Percentiles rank a stretch among this genome's conserved stretches.
phyloP scores from a whole-genome alignment of 1,284 basidiomycete species.

The Chalciporus sp. region DNA sequence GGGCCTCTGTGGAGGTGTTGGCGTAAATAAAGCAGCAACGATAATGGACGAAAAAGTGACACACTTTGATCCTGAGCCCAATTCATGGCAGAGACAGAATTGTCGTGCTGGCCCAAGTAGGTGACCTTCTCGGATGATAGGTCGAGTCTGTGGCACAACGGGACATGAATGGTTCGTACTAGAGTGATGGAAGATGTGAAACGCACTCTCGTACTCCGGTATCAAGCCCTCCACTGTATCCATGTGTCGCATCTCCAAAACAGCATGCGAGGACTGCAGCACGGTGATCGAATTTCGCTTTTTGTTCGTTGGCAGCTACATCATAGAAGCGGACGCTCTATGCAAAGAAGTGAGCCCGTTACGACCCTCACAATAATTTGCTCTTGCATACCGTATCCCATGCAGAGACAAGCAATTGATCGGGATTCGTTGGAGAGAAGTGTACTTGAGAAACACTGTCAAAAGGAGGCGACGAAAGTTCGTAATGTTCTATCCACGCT shows the following conservation, averaged over 20 bases:
- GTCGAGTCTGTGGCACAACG: conserved; percentile 51
- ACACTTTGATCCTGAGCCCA: conserved; percentile 57
- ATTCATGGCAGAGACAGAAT: conserved; percentile 65
- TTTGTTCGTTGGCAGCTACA: conserved; percentile 61
- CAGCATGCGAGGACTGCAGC: conserved; percentile 72
- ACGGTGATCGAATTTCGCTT: conserved; percentile 76
- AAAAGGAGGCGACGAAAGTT: conserved; percentile 74
- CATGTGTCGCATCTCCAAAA: conserved; percentile 62
- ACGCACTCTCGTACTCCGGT: conserved; percentile 72
- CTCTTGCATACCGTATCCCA: conserved; percentile 81
- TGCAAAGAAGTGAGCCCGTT: not conserved
- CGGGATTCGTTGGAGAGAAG: conserved; percentile 80
- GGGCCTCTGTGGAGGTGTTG: conserved; percentile 46
- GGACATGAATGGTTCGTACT: not conserved
- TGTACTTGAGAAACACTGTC: conserved; percentile 82
- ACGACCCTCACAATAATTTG: conserved; percentile 1
- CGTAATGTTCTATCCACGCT: conserved; percentile 41
- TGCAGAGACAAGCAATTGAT: conserved; percentile 77
- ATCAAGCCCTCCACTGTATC: conserved; percentile 77
- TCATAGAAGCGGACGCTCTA: conserved; percentile 80
- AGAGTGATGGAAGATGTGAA: not conserved
- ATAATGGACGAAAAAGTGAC: conserved; percentile 20
- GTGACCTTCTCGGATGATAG: conserved; percentile 61
- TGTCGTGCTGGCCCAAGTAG: conserved; percentile 67
- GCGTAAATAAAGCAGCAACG: not conserved